These are phyloP conservation scores for Starmerella ratchasimensis DNA, from an alignment of 805 yeast species.

Conservation along the genomic window DNA sequence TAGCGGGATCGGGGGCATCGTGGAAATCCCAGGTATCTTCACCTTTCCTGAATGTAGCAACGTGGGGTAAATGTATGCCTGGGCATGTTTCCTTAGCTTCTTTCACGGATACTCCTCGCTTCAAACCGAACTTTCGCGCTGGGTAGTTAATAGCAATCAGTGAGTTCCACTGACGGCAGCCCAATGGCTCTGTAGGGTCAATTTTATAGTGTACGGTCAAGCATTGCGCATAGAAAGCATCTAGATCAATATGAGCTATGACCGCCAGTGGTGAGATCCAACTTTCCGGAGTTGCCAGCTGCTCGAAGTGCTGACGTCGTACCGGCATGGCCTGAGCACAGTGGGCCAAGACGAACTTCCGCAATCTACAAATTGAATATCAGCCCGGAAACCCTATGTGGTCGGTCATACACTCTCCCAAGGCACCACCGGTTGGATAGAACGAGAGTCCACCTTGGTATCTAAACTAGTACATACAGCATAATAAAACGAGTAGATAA, in stretches of 20 bases:
- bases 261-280: conserved; percentile 59
- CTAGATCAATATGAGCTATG: conserved; percentile 76
- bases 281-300: conserved; percentile 12
- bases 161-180: conserved; percentile 85
- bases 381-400: too few species aligned
- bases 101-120: conserved; percentile 57
- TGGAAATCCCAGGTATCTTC: conserved; percentile 70
- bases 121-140: conserved; percentile 71
- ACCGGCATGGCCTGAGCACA: neutral
- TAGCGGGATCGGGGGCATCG: conserved; percentile 37
- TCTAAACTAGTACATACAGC: too few species aligned
- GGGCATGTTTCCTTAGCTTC: conserved; percentile 70
- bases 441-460: too few species aligned
- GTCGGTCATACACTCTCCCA: too few species aligned
- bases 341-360: neutral
- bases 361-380: neutral
- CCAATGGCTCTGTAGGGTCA: conserved; percentile 62
- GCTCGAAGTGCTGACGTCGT: conserved; percentile 16
- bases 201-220: conserved; percentile 66
- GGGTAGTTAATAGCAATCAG: conserved; percentile 74
- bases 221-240: conserved; percentile 92
- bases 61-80: conserved; percentile 63
- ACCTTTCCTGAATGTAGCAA: conserved; percentile 85
- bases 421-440: too few species aligned
- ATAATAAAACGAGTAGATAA: too few species aligned